These are phyloP conservation scores for Penicillium sp. DNA, from an alignment of 2,329 filamentous ascomycete species.

Conservation along the genomic window DNA sequence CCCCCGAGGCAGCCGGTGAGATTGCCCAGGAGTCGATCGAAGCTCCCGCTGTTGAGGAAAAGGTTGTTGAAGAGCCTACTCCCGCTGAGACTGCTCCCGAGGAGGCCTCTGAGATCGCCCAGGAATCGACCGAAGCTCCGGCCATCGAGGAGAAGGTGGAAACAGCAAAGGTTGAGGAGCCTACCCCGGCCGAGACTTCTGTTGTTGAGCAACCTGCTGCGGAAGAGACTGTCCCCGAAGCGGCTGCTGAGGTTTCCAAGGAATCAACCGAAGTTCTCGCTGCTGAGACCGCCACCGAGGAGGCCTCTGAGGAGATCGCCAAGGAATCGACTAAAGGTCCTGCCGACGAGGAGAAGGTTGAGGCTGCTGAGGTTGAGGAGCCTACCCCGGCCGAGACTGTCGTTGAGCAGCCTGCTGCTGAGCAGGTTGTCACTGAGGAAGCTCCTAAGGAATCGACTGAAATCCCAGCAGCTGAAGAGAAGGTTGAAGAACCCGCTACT, in stretches of 20 bases:
- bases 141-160: background rate
- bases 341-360: background rate
- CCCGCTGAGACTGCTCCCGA: background rate
- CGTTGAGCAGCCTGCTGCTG: background rate
- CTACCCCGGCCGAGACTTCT: background rate
- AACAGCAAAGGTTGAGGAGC: background rate
- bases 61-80: background rate
- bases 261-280: background rate
- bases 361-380: background rate
- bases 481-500: background rate
- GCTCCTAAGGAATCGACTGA: background rate
- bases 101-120: background rate
- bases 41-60: background rate
- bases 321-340: background rate
- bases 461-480: background rate
- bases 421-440: slow-evolving; percentile 21
- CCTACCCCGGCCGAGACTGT: background rate
- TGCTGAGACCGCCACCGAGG: background rate
- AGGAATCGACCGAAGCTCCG: background rate
- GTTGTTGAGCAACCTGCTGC: background rate
- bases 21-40: background rate
- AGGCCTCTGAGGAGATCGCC: background rate
- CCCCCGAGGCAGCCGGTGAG: background rate
- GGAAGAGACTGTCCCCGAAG: background rate
- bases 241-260: background rate